phyloP scores from a whole-genome alignment of 306 rosid species.

The Glycine tomentella region DNA sequence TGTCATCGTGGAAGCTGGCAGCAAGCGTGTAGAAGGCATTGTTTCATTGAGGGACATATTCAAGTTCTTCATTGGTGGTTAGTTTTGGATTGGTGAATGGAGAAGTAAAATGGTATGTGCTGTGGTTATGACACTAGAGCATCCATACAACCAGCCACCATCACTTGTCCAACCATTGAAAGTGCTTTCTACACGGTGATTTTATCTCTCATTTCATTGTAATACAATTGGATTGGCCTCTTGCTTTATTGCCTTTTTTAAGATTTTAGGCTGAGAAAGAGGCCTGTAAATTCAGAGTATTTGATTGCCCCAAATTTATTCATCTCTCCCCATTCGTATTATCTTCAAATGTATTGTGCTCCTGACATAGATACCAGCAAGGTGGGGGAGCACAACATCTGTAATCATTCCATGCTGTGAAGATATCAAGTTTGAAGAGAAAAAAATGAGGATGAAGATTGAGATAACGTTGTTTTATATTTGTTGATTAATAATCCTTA shows the following conservation, averaged over 20 bases:
- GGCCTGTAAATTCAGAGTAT: conserved; percentile 78
- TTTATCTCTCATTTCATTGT: conserved; percentile 64
- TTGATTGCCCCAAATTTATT: conserved; percentile 61
- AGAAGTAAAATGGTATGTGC: conserved; percentile 43
- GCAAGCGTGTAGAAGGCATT: conserved; percentile 93
- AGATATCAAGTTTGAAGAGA: conserved; percentile 46
- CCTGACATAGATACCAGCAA: conserved; percentile 56
- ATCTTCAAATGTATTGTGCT: conserved; percentile 50
- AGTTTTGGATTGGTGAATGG: conserved; percentile 41
- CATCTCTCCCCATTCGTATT: conserved; percentile 57
- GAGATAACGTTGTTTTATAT: conserved; percentile 51
- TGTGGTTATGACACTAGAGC: conserved; percentile 31
- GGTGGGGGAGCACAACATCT: conserved; percentile 56
- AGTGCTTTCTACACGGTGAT: conserved; percentile 50
- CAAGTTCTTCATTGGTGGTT: conserved; percentile 83
- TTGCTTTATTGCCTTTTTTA: conserved; percentile 67
- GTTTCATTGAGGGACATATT: conserved; percentile 81
- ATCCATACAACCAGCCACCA: conserved; percentile 23
- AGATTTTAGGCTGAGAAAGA: conserved; percentile 77
- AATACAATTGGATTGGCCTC: conserved; percentile 79
- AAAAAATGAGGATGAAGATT: conserved; percentile 48
- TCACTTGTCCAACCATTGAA: conserved; percentile 47
- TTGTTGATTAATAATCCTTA: conserved; percentile 46
- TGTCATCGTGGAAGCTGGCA: conserved; percentile 94
- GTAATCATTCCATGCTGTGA: conserved; percentile 61